Evolutionary conservation across 352 stramenopile genomes (phyloP).

Genomic region (Aphanomyces stellatus): DNA sequence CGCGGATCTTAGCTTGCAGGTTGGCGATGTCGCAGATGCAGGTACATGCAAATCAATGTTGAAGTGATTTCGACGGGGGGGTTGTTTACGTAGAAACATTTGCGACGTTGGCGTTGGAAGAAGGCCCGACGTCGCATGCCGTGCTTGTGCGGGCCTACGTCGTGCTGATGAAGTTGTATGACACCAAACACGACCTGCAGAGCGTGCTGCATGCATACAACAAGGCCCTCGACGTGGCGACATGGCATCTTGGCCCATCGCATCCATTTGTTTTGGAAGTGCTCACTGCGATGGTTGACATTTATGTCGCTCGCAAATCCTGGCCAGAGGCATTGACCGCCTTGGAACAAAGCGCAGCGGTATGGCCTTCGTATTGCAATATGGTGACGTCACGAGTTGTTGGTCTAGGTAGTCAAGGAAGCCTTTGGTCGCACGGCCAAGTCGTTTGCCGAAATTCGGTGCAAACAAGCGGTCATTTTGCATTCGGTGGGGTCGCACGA

Average conservation of each 20-base stretch:
- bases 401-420: conserved; percentile 29
- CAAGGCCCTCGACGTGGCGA: conserved; percentile 26
- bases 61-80: too few species aligned
- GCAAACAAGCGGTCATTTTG: conserved; percentile 35
- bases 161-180: conserved; percentile 31
- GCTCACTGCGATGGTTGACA: conserved; percentile 41
- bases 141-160: conserved; percentile 24
- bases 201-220: conserved; percentile 23
- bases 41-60: background rate
- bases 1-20: conserved; percentile 28
- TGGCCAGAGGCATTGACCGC: conserved; percentile 24
- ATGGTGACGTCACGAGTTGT: too few species aligned
- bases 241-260: conserved; percentile 33
- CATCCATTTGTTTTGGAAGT: conserved; percentile 38
- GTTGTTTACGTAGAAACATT: conserved; percentile 18
- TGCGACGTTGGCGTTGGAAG: conserved; percentile 30
- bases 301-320: conserved; percentile 24
- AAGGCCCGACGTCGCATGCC: conserved; percentile 27
- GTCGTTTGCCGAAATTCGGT: conserved; percentile 39
- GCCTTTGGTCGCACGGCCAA: conserved; percentile 40
- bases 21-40: conserved; percentile 23
- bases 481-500: conserved; percentile 20
- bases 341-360: conserved; percentile 22
- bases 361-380: too few species aligned
- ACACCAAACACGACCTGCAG: conserved; percentile 21